Evolutionary conservation across 129 eudicot species (phyloP), one percentile per base, ranked within the genome.

Genomic region (Heracleum sosnowskyi): DNA sequence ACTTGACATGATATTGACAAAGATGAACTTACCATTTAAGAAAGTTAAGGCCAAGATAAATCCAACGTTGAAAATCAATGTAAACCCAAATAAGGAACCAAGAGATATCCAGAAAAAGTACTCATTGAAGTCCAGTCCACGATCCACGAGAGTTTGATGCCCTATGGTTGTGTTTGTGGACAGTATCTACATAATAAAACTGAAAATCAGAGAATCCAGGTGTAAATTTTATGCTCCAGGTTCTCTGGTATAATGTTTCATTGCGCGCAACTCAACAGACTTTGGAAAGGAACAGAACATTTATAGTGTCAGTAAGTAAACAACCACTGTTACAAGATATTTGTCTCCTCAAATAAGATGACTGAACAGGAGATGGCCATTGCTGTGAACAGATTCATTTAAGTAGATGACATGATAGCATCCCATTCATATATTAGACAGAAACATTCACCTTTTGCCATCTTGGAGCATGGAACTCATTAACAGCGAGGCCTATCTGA

Each of bases 401-500:
- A 1, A 37, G 40, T 37, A 37, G 40, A 37, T 3, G 40, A 37
- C 40, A 37, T 37, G 40, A 37, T 37, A 37, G 40, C 40, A 37
- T 37, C 6, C 40, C 40, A 37, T 10, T 24, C 2, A 1, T n/a
- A n/a, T 31, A 26, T 7, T 15, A 26, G n/a, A 7, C 26, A 62
- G 4, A 71, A 72, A 28, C 36, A 62, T 74, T 79, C 49, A 90
- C 96, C 89, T 81, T 88, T 45, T 83, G 85, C 97, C 97, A 92
- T 80, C 97, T 83, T 74, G 90, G 90, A 81, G 96, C 85, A 60
- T 42, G 87, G 82, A 92, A 87, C 64, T 92, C 97, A 81, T 90
- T 92, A 1, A 81, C 83, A 35, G 91, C 79, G 63, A 92, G 87
- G 45, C 92, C 97, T 70, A 90, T 88, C 87, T 88, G 88, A 26